Evolutionary conservation across 108 stramenopile genomes (phyloP).

Genomic region (Chaetoceros muelleri): DNA sequence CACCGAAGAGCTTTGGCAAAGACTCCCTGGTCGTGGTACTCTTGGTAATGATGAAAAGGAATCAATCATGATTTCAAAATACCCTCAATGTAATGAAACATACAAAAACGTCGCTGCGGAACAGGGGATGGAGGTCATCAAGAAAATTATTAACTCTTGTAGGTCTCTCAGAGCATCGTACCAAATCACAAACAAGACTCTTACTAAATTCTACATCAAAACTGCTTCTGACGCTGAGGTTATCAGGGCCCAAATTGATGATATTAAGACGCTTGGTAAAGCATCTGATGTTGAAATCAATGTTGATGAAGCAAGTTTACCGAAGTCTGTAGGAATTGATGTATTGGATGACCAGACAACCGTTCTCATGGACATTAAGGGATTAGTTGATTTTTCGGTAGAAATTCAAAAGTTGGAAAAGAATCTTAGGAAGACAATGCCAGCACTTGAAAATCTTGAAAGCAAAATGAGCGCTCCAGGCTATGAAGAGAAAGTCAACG

Average conservation of each 20-base stretch:
- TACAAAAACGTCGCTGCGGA: slow-evolving; percentile 52
- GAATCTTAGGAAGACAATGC: slow-evolving; percentile 42
- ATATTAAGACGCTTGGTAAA: slow-evolving; percentile 76
- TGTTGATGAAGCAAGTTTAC: slow-evolving; percentile 33
- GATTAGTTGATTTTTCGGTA: slow-evolving; percentile 89
- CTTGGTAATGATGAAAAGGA: slow-evolving; percentile 68
- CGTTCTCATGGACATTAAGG: slow-evolving; percentile 88
- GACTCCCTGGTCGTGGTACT: slow-evolving; percentile 94
- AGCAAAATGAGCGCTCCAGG: slow-evolving; percentile 57
- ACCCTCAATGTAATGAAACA: slow-evolving; percentile 53
- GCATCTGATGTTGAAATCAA: slow-evolving; percentile 59
- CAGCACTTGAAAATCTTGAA: slow-evolving; percentile 43
- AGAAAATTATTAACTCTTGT: slow-evolving; percentile 75
- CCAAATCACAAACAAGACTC: slow-evolving; percentile 70
- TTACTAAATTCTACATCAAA: slow-evolving; percentile 82
- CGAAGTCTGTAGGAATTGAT: slow-evolving; percentile 64
- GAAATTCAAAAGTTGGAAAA: slow-evolving; percentile 89
- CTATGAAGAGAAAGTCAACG: slow-evolving; percentile 65
- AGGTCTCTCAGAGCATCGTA: slow-evolving; percentile 77
- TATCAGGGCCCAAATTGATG: slow-evolving; percentile 36
- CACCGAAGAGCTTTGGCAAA: slow-evolving; percentile 99
- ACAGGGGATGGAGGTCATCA: slow-evolving; percentile 62
- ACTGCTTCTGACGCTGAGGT: slow-evolving; percentile 34
- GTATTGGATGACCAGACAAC: slow-evolving; percentile 77
- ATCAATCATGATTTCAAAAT: slow-evolving; percentile 94